Evolutionary conservation across 257 asterid species (phyloP).

Genomic region (Nicotiana noctiflora): DNA sequence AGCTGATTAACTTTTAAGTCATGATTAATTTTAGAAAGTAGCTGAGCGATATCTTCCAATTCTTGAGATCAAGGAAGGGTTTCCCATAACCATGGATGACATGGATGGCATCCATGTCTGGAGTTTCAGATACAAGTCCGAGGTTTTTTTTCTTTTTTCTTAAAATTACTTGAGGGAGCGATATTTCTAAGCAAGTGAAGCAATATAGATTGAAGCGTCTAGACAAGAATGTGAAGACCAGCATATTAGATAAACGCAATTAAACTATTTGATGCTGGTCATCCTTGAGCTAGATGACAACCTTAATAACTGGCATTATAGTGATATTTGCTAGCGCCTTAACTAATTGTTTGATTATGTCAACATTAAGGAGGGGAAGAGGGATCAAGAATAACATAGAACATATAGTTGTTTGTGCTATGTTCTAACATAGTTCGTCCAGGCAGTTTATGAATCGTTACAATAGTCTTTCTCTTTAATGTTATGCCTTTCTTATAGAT

Average conservation of each 20-base stretch:
- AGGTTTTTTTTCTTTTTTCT: not conserved
- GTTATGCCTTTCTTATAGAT: too few species aligned
- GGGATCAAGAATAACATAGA: not conserved
- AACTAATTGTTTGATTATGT: not conserved
- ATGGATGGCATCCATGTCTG: conserved; percentile 44
- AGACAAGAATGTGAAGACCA: not conserved
- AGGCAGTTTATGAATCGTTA: too few species aligned
- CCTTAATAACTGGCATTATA: not conserved
- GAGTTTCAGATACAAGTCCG: conserved; percentile 38
- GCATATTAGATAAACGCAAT: not conserved
- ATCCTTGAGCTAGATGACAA: not conserved
- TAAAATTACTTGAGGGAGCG: not conserved
- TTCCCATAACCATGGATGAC: conserved; percentile 34
- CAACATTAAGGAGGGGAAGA: not conserved
- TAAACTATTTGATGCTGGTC: not conserved
- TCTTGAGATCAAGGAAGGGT: conserved; percentile 37
- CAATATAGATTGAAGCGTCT: not conserved
- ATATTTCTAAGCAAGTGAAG: not conserved
- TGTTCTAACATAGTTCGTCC: too few species aligned
- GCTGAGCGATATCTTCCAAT: conserved; percentile 35
- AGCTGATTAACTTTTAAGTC: not conserved
- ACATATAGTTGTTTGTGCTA: not conserved
- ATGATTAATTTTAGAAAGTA: conserved; percentile 24
- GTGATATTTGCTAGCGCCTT: not conserved
- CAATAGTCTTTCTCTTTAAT: too few species aligned